phyloP scores from a whole-genome alignment of 1,139 yeast genomes.

The Taphrina populina region DNA sequence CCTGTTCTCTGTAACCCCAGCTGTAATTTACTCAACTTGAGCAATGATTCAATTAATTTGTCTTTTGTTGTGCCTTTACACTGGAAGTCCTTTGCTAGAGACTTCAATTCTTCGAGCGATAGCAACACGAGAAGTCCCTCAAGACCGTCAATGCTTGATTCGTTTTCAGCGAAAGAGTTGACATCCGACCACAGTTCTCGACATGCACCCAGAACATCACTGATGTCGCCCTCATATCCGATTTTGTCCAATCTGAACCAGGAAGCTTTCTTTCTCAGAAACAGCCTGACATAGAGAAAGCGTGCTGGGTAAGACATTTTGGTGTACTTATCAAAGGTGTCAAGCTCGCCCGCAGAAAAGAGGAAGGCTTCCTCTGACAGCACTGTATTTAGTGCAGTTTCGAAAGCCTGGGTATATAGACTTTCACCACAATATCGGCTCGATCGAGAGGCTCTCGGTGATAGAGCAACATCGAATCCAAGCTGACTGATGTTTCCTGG shows the following conservation, averaged over 20 bases:
- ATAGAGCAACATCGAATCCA: conserved; percentile 30
- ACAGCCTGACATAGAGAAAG: conserved; percentile 38
- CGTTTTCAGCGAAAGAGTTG: conserved; percentile 26
- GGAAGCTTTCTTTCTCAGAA: conserved; percentile 36
- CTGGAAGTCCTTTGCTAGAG: conserved; percentile 34
- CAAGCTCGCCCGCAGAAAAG: conserved; percentile 36
- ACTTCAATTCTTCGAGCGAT: conserved; percentile 37
- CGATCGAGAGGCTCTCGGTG: conserved; percentile 1
- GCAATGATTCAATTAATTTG: conserved; percentile 33
- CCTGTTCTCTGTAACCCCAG: conserved; percentile 34
- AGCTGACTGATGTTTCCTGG: conserved; percentile 21
- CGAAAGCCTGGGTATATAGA: conserved; percentile 38
- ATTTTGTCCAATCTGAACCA: conserved; percentile 38
- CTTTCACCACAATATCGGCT: conserved; percentile 3
- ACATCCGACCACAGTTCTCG: conserved; percentile 8
- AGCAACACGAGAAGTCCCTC: conserved; percentile 36
- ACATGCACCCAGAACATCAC: conserved; percentile 34
- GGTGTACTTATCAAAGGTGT: conserved; percentile 30
- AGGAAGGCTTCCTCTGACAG: conserved; percentile 36
- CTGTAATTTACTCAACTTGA: conserved; percentile 34
- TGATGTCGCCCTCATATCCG: conserved; percentile 35
- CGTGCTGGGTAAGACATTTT: conserved; percentile 34
- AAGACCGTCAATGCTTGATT: conserved; percentile 1
- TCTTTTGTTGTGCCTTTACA: conserved; percentile 34
- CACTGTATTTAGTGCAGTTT: conserved; percentile 38